These are phyloP conservation scores for Puccinia triticina DNA, from an alignment of 1,284 basidiomycete genomes.

Conservation along the genomic window DNA sequence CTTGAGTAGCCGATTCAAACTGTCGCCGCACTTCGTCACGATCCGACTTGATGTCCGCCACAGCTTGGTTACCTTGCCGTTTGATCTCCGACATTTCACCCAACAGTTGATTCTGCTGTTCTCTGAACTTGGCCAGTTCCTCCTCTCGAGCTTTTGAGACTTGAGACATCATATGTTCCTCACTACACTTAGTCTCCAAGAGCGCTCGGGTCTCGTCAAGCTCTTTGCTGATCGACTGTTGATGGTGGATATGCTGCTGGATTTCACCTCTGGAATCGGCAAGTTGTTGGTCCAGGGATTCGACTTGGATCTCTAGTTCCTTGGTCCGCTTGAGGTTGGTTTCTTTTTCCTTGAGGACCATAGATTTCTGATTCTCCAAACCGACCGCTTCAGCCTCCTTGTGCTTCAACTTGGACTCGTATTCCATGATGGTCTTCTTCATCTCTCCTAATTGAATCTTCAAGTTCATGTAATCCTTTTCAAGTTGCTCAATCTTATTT, in stretches of 20 bases:
- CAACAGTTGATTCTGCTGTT: conserved; percentile 65
- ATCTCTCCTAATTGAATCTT: conserved; percentile 79
- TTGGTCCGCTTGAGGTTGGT: conserved; percentile 61
- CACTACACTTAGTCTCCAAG: conserved; percentile 81
- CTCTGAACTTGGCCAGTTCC: conserved; percentile 76
- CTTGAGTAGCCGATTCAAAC: conserved; percentile 67
- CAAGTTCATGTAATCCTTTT: conserved; percentile 62
- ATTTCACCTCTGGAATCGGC: conserved; percentile 70
- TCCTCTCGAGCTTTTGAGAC: conserved; percentile 84
- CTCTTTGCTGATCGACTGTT: conserved; percentile 69
- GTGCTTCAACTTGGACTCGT: conserved; percentile 74
- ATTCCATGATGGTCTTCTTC: conserved; percentile 74
- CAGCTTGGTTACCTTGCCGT: conserved; percentile 58
- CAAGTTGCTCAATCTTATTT: conserved; percentile 43
- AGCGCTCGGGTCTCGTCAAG: conserved; percentile 80
- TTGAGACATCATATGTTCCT: conserved; percentile 80
- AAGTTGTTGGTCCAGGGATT: conserved; percentile 71
- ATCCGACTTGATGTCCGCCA: conserved; percentile 60
- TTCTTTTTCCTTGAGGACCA: conserved; percentile 62
- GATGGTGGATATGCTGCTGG: conserved; percentile 63
- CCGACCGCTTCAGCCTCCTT: conserved; percentile 74
- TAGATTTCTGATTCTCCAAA: conserved; percentile 68
- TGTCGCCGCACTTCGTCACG: conserved; percentile 64
- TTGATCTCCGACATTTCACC: conserved; percentile 58
- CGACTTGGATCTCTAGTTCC: conserved; percentile 71